phyloP scores from a whole-genome alignment of 768 basidiomycete species.

The Tylopilus felleus region DNA sequence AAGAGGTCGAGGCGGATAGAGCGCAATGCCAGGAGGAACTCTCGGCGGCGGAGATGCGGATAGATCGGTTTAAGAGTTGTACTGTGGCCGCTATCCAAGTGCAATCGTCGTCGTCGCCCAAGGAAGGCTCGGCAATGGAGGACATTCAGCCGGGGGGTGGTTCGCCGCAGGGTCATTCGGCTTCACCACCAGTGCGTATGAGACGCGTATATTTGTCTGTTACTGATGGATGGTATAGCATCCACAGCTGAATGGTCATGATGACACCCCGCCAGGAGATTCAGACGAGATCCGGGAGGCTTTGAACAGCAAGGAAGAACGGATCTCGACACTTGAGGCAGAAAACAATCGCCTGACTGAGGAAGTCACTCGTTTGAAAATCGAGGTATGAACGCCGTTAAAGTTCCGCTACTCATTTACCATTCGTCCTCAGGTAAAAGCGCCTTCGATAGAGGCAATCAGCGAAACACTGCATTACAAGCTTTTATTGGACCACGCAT shows the following conservation, averaged over 20 bases:
- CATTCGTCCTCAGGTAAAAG: constrained; percentile 33
- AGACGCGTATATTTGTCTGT: constrained; percentile 23
- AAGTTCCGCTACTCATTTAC: not conserved
- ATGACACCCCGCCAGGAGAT: constrained; percentile 39
- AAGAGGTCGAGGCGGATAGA: constrained; percentile 47
- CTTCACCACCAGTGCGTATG: constrained; percentile 73
- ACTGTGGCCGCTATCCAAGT: constrained; percentile 48
- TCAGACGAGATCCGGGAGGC: constrained; percentile 35
- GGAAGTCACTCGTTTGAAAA: constrained; percentile 41
- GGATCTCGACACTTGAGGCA: constrained; percentile 46
- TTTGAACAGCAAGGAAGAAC: constrained; percentile 34
- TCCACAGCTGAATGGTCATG: constrained; percentile 37
- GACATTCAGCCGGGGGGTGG: constrained; percentile 38
- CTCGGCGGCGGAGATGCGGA: constrained; percentile 53
- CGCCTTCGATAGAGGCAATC: constrained; percentile 44
- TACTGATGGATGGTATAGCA: constrained; percentile 44
- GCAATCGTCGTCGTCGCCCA: constrained; percentile 33
- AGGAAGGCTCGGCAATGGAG: constrained; percentile 30
- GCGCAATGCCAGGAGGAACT: constrained; percentile 51
- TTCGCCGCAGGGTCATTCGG: constrained; percentile 46
- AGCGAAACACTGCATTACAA: constrained; percentile 52
- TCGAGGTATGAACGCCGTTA: constrained; percentile 38
- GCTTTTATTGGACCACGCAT: constrained; percentile 51
- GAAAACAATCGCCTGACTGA: constrained; percentile 45
- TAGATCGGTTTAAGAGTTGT: constrained; percentile 57